Conservation (phyloP, 352 stramenopile species). For the Thalassiosira hispida region DNA sequence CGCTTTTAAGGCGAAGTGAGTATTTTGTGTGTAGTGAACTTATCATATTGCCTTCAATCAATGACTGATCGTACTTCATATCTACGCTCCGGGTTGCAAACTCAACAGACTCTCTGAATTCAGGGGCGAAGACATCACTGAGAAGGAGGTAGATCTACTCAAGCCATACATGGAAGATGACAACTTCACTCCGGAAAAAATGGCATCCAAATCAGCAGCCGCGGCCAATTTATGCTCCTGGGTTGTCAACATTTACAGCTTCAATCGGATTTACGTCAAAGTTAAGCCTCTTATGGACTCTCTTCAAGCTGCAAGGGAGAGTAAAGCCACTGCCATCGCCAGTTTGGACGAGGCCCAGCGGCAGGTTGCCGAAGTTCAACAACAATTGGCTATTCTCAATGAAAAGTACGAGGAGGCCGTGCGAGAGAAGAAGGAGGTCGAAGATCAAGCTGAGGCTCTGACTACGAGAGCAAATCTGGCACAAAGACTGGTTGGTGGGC, state of each 20-base stretch:
- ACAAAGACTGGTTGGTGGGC: slow-evolving; percentile 93
- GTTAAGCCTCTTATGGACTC: slow-evolving; percentile 98
- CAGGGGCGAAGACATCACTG: slow-evolving; percentile 93
- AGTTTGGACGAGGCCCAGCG: slow-evolving; percentile 91
- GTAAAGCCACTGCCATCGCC: slow-evolving; percentile 89
- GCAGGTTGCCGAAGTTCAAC: slow-evolving; percentile 93
- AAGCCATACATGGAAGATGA: slow-evolving; percentile 92
- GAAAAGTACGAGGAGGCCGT: slow-evolving; percentile 93
- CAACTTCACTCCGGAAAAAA: slow-evolving; percentile 95
- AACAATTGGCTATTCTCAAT: slow-evolving; percentile 90
- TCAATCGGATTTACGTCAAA: slow-evolving; percentile 98
- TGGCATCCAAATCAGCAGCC: slow-evolving; percentile 95
- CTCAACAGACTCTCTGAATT: slow-evolving; percentile 94
- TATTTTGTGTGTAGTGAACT: too few relatives aligned
- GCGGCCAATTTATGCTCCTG: slow-evolving; percentile 97
- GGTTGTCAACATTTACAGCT: slow-evolving; percentile 98
- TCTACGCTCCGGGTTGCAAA: too few relatives aligned
- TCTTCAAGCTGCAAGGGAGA: slow-evolving; percentile 93
- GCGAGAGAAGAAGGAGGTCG: slow-evolving; percentile 95
- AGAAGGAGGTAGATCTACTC: slow-evolving; percentile 92
- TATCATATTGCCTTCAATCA: too few relatives aligned
- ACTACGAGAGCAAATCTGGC: slow-evolving; percentile 92
- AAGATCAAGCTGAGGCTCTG: slow-evolving; percentile 92
- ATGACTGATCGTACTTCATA: too few relatives aligned
- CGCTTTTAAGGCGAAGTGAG: slow-evolving; percentile 91